A percentile compares a stretch with the other conserved stretches of the same genome.
phyloP scores from a whole-genome alignment of 306 rosid genomes.

The Glycyrrhiza uralensis region DNA sequence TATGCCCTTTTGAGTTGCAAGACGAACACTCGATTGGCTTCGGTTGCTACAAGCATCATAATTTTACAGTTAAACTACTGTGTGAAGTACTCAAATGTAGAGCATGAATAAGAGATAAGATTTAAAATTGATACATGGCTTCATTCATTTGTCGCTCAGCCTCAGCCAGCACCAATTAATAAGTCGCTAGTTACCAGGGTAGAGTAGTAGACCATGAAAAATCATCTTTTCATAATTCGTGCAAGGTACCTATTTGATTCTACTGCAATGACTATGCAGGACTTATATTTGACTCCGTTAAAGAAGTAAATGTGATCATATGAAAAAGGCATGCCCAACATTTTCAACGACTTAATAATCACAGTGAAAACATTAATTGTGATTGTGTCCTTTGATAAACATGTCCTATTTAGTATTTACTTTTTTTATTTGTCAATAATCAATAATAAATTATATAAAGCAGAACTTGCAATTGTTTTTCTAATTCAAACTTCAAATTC shows the following conservation, averaged over 20 bases:
- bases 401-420: neutral
- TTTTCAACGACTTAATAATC: neutral
- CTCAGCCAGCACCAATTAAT: neutral
- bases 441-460: neutral
- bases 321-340: neutral
- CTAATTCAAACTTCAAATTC: neutral
- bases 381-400: neutral
- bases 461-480: neutral
- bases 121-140: neutral
- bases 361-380: neutral
- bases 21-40: constrained; percentile 80
- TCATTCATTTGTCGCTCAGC: neutral
- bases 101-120: neutral
- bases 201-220: neutral
- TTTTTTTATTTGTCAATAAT: neutral
- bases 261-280: neutral
- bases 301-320: neutral
- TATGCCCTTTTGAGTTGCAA: constrained; percentile 73
- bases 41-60: constrained; percentile 70
- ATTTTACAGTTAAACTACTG: neutral
- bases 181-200: neutral
- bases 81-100: neutral
- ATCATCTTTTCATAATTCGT: neutral
- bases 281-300: neutral
- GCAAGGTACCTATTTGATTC: neutral